These are phyloP conservation scores for Manihot esculenta DNA, from an alignment of 441 rosid species.

Conservation along the genomic window DNA sequence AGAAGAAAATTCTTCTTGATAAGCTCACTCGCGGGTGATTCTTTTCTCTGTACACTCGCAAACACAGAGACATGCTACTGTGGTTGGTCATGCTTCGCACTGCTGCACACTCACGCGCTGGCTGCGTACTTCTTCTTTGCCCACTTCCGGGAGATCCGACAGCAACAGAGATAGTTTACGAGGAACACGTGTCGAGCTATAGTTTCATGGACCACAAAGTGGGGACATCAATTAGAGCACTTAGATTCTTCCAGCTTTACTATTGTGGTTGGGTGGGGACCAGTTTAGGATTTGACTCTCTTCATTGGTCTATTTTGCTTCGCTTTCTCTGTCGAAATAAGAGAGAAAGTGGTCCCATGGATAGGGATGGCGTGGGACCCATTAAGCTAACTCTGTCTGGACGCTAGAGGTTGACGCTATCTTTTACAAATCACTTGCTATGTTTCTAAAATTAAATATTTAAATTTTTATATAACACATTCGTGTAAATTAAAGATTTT, in stretches of 20 bases:
- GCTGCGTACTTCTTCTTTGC: background rate
- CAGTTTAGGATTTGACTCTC: conserved; percentile 1
- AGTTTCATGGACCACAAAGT: conserved; percentile 36
- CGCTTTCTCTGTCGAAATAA: background rate
- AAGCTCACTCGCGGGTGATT: background rate
- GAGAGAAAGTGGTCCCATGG: conserved; percentile 12
- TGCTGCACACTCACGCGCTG: background rate
- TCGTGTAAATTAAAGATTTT: too few species aligned
- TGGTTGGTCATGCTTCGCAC: background rate
- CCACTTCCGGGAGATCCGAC: conserved; percentile 21
- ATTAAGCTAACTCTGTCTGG: background rate
- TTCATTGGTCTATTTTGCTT: conserved; percentile 7
- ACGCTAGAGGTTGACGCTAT: too few species aligned
- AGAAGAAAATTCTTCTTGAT: background rate
- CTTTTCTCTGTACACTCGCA: background rate
- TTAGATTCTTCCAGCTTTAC: conserved; percentile 7
- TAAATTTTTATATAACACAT: too few species aligned
- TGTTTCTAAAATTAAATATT: too few species aligned
- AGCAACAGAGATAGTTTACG: background rate
- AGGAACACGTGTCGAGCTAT: conserved; percentile 17
- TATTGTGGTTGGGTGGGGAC: background rate
- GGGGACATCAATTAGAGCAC: conserved; percentile 25
- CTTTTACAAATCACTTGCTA: too few species aligned
- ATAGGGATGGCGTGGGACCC: conserved; percentile 10
- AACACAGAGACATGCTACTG: too few species aligned